Evolutionary conservation across 2,329 filamentous ascomycete genomes (phyloP).

Genomic region (Colletotrichum lupini): DNA sequence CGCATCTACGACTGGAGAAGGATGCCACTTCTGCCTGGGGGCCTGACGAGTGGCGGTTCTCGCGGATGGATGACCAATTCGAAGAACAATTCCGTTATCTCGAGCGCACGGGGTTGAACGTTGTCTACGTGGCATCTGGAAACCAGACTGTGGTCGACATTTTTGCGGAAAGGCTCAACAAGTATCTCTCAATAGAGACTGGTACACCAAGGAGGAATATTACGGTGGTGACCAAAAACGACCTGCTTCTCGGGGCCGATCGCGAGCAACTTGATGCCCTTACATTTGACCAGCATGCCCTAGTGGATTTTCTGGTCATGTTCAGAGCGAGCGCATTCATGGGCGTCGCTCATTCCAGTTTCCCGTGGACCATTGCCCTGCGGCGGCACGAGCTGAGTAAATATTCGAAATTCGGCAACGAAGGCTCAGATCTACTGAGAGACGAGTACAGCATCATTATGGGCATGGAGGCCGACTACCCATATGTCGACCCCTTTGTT

Average conservation of each 20-base stretch:
- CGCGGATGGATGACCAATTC: conserved; percentile 45
- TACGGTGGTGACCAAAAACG: conserved; percentile 45
- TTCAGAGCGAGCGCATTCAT: conserved; percentile 47
- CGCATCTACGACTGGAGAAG: conserved; percentile 45
- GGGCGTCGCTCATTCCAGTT: conserved; percentile 47
- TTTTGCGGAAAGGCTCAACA: conserved; percentile 38
- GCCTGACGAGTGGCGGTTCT: conserved; percentile 44
- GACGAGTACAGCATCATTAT: conserved; percentile 47
- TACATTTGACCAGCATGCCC: conserved; percentile 47
- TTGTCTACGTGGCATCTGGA: conserved; percentile 45
- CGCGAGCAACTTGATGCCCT: conserved; percentile 38
- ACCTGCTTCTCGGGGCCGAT: conserved; percentile 40
- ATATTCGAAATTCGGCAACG: conserved; percentile 41
- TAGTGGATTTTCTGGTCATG: conserved; percentile 47
- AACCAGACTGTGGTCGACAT: conserved; percentile 42
- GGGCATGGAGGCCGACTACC: conserved; percentile 45
- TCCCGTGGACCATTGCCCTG: conserved; percentile 47
- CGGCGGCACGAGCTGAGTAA: conserved; percentile 46
- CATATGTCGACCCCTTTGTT: conserved; percentile 44
- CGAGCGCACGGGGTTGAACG: conserved; percentile 37
- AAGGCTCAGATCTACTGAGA: conserved; percentile 44
- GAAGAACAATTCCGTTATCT: conserved; percentile 43
- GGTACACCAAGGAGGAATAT: conserved; percentile 32
- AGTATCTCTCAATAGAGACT: not conserved
- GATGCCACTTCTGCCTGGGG: conserved; percentile 45